These are phyloP conservation scores for Neonectria punicea DNA, from an alignment of 2,329 filamentous ascomycete genomes.

Conservation along the genomic window DNA sequence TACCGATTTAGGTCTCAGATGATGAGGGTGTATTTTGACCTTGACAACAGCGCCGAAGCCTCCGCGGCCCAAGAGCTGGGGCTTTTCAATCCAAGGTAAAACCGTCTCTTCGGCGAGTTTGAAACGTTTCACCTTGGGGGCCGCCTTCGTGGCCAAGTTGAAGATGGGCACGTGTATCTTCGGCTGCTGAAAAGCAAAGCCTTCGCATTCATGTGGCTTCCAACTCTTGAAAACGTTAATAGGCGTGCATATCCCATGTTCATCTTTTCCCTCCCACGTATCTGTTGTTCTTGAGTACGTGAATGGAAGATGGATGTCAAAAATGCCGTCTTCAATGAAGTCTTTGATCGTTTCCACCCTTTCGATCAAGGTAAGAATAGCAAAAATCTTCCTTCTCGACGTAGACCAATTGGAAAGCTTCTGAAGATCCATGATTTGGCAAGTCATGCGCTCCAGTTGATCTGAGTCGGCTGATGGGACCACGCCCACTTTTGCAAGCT, in stretches of 20 bases:
- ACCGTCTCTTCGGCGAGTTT: neutral
- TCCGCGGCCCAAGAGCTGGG: neutral
- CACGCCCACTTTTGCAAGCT: neutral
- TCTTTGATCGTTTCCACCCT: neutral
- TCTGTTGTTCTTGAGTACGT: neutral
- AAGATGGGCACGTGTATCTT: neutral
- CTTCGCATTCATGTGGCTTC: neutral
- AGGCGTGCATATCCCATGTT: neutral
- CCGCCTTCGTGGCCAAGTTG: neutral
- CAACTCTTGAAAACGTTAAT: neutral
- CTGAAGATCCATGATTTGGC: neutral
- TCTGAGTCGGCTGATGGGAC: neutral
- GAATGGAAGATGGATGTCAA: slow-evolving; percentile 17
- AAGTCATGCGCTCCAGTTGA: neutral
- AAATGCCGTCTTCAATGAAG: slow-evolving; percentile 12
- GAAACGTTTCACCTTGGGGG: neutral
- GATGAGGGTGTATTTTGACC: neutral
- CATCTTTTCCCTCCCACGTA: neutral
- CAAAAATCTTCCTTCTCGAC: neutral
- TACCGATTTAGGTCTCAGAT: neutral
- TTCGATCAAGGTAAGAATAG: neutral
- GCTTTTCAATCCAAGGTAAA: neutral
- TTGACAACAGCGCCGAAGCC: neutral
- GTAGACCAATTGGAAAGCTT: neutral
- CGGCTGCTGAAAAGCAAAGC: neutral